These are phyloP conservation scores for Mucor irregularis DNA, from an alignment of 371 early-diverging fungal species.

Conservation along the genomic window DNA sequence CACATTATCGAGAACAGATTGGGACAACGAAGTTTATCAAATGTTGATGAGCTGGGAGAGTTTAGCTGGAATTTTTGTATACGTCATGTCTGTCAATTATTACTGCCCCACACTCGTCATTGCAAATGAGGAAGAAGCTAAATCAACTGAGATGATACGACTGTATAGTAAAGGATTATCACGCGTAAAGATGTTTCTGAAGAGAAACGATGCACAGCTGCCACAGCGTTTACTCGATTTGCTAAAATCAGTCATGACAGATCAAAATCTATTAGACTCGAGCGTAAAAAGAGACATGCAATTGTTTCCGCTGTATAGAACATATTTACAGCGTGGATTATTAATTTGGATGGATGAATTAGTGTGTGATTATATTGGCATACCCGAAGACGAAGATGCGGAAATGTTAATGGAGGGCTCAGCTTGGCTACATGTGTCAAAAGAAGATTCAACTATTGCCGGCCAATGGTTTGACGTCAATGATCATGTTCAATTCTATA, in stretches of 20 bases:
- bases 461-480: constrained; percentile 35
- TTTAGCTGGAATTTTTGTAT: constrained; percentile 28
- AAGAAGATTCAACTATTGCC: background rate
- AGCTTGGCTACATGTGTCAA: constrained; percentile 7
- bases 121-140: too few relatives aligned
- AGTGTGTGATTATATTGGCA: constrained; percentile 31
- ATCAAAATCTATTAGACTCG: background rate
- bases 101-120: constrained; percentile 27
- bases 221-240: constrained; percentile 16
- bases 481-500: constrained; percentile 12
- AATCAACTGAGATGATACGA: background rate
- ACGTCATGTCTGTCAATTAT: constrained; percentile 23
- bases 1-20: constrained; percentile 6
- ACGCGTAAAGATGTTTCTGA: constrained; percentile 28
- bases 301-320: background rate
- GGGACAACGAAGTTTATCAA: constrained; percentile 12
- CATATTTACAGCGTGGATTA: constrained; percentile 8
- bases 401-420: constrained; percentile 17
- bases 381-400: constrained; percentile 25
- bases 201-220: constrained; percentile 26
- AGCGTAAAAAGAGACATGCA: constrained; percentile 10
- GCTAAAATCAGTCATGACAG: background rate
- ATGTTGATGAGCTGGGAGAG: constrained; percentile 40
- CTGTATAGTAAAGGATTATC: constrained; percentile 17
- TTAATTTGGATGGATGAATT: constrained; percentile 42